phyloP scores from a whole-genome alignment of 176 grass and related monocot genomes.

The Oryza officinalis region DNA sequence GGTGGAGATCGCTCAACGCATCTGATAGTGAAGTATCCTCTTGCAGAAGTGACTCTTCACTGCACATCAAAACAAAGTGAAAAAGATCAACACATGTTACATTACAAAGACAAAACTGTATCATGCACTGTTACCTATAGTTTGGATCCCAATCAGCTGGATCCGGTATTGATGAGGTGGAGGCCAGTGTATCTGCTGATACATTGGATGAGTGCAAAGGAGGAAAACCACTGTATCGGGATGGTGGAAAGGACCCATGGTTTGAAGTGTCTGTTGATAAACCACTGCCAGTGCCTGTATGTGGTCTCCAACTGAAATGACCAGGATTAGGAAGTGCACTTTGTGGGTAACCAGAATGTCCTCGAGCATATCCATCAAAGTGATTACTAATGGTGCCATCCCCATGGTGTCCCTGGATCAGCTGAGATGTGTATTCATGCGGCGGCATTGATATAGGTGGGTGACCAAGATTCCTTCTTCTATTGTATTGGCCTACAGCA shows the following conservation, averaged over 20 bases:
- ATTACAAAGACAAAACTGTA: constrained; percentile 32
- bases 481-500: constrained; percentile 80
- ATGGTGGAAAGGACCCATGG: constrained; percentile 61
- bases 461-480: constrained; percentile 63
- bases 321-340: constrained; percentile 55
- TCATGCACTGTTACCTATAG: constrained; percentile 71
- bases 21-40: constrained; percentile 62
- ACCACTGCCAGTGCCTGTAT: constrained; percentile 45
- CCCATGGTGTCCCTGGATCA: constrained; percentile 49
- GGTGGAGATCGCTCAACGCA: constrained; percentile 54
- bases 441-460: constrained; percentile 66
- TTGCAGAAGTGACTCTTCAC: constrained; percentile 94
- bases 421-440: constrained; percentile 65
- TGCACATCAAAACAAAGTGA: constrained; percentile 44
- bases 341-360: constrained; percentile 51
- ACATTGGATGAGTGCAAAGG: constrained; percentile 38
- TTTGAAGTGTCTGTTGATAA: constrained; percentile 40
- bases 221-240: constrained; percentile 29
- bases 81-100: constrained; percentile 10
- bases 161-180: constrained; percentile 65
- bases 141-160: constrained; percentile 94
- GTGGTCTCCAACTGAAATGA: constrained; percentile 74
- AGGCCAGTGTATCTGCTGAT: constrained; percentile 54
- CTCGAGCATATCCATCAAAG: constrained; percentile 51
- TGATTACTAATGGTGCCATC: constrained; percentile 45